Evolutionary conservation across 768 basidiomycete genomes (phyloP), one percentile per base, ranked within the genome.

Genomic region (Rickenella mellea): DNA sequence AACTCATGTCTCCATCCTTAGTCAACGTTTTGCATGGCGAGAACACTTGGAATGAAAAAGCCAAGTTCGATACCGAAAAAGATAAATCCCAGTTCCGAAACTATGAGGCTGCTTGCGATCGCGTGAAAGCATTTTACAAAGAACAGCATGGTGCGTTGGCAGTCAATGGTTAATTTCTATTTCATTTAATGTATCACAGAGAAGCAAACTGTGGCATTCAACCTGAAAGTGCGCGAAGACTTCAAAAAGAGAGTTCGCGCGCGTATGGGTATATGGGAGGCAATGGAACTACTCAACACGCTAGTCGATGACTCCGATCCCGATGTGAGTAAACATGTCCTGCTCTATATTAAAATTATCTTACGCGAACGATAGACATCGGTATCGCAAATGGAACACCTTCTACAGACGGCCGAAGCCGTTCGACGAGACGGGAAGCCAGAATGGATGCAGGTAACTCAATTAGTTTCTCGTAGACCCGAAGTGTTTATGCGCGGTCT

Each of bases 251-350:
- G 67, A 27, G 70, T 64, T 40, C 75, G 82, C 21, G 83, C 76
- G 3, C 70, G 77, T n/a, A 89, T 91, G 88, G 67, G 82, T 41
- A 63, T 90, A 29, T 90, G 86, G 86, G 76, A 86, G 50, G 86
- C 86, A 8, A 89, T 90, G 62, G 85, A 89, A 52, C 77, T 78
- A 70, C 76, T 93, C 36, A 80, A 91, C 55, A 90, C 84, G 1
- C 70, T 93, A 31, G 73, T 92, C 43, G 88, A 93, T 58, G 88
- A 92, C 48, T 89, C 86, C 6, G 91, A 94, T 61, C 91, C 91
- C 41, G 91, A 89, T 54, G 86, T 85, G 44, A 36, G 64, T 51
- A 38, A 33, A 25, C 22, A 9, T 36, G 14, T 15, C 33, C 14
- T 24, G 11, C 10, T 29, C 21, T 22, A 12, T n/a, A 22, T 22